phyloP scores from a whole-genome alignment of 495 filamentous ascomycete species.

The Talaromyces adpressus region DNA sequence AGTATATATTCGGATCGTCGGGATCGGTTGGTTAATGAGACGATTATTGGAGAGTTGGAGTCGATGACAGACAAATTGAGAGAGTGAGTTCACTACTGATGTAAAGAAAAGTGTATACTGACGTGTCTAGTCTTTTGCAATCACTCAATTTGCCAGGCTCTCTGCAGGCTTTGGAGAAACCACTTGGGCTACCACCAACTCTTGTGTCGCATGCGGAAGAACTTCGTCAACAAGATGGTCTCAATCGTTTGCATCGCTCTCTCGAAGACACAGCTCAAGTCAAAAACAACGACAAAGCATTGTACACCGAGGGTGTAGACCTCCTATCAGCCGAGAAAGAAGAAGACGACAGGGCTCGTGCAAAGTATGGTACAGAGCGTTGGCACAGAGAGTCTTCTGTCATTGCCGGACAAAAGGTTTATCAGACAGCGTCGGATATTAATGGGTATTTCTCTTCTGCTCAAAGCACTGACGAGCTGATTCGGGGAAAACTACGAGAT shows the following conservation, averaged over 20 bases:
- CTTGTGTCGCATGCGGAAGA: conserved; percentile 89
- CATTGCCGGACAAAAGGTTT: conserved; percentile 65
- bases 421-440: conserved; percentile 68
- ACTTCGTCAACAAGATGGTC: conserved; percentile 84
- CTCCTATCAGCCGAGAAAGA: conserved; percentile 70
- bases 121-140: conserved; percentile 48
- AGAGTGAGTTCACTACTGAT: conserved; percentile 38
- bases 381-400: conserved; percentile 70
- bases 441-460: conserved; percentile 84
- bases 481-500: conserved; percentile 69
- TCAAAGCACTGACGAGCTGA: conserved; percentile 71
- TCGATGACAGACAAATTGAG: conserved; percentile 71
- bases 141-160: conserved; percentile 88
- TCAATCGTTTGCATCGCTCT: conserved; percentile 63
- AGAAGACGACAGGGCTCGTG: conserved; percentile 68
- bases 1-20: conserved; percentile 92
- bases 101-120: neutral
- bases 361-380: conserved; percentile 80
- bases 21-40: conserved; percentile 79
- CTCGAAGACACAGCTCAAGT: conserved; percentile 84
- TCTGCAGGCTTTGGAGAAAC: conserved; percentile 90
- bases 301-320: conserved; percentile 76
- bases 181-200: conserved; percentile 79
- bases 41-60: conserved; percentile 79
- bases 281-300: conserved; percentile 62